Evolutionary conservation across 2,329 filamentous ascomycete species (phyloP).

Genomic region (Cordyceps sp.): DNA sequence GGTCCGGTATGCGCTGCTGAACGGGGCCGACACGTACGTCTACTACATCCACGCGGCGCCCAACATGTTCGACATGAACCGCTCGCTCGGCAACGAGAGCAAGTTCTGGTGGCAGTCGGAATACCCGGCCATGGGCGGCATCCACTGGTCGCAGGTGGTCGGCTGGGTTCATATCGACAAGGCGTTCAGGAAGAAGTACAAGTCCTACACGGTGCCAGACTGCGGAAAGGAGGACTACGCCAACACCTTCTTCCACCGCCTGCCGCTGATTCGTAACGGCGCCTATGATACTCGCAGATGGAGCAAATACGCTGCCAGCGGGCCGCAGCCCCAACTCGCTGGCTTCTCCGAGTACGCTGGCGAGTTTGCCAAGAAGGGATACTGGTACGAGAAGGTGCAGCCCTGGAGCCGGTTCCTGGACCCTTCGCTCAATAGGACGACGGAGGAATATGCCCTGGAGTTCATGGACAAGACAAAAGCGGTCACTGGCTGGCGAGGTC

Average conservation of each 20-base stretch:
- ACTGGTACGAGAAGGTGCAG: background rate
- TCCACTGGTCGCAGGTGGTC: background rate
- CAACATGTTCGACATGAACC: background rate
- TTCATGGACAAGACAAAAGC: background rate
- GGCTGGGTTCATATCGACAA: background rate
- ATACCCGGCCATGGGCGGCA: background rate
- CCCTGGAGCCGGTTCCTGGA: background rate
- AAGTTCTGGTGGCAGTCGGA: background rate
- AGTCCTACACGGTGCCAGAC: background rate
- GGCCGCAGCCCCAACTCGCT: background rate
- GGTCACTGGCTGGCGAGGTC: background rate
- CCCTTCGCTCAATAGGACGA: background rate
- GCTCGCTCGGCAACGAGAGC: background rate
- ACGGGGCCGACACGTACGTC: background rate
- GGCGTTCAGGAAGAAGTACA: background rate
- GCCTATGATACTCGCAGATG: background rate
- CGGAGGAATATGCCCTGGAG: background rate
- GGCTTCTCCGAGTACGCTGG: background rate
- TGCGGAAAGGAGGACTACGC: background rate
- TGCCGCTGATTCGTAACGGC: background rate
- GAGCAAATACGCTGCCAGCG: background rate
- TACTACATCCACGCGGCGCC: background rate
- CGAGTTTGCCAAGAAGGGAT: background rate
- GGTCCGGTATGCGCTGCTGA: background rate
- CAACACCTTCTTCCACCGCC: background rate